Evolutionary conservation across 2,329 filamentous ascomycete species (phyloP), one percentile per base, ranked within the genome.

Genomic region (Didymellaceae sp.): DNA sequence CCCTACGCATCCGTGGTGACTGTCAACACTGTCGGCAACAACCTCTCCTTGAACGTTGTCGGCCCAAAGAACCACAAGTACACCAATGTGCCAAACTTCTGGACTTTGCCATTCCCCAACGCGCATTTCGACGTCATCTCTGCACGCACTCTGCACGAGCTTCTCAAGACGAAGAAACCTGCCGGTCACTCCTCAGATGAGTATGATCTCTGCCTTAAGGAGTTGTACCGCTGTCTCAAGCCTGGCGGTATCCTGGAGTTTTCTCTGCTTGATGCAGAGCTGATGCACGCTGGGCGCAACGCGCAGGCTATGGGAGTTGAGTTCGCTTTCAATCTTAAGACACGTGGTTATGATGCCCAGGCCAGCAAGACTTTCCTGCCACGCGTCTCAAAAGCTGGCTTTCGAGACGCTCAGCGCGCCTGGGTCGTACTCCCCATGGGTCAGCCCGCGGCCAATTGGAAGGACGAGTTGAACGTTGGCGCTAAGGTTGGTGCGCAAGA

Each of bases 181-280:
- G 50, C 67, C 2, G 68, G 70, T 13, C 66, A 61, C 52, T 67
- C 68, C n/a, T 63, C 58, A 25, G 91, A 97, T 66, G 93, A 97
- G 75, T 97, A 92, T 82, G 90, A 95, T 68, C 81, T 86, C 39
- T 94, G 90, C 54, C 80, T 97, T 7, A 80, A 79, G 43, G 94
- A 99, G 76, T 95, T 91, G 71, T 86, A 90, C 77, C 91, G 94
- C 52, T 88, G 95, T 51, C 85, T 97, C 61, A 96, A 96, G 77
- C 92, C 93, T 0, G 91, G 91, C 41, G 94, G 94, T 24, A 93
- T 93, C 72, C 78, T 99, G 51, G 94, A 99, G 68, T 99, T 94
- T 76, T 87, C 86, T 55, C 77, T 97, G 34, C 84, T 97, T 62
- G 94, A 99, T 72, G 89, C 91, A 1, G 91, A 96, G 66, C 86